These are phyloP conservation scores for Aspergillus ochraceoroseus DNA, from an alignment of 2,329 filamentous ascomycete species.

Conservation along the genomic window DNA sequence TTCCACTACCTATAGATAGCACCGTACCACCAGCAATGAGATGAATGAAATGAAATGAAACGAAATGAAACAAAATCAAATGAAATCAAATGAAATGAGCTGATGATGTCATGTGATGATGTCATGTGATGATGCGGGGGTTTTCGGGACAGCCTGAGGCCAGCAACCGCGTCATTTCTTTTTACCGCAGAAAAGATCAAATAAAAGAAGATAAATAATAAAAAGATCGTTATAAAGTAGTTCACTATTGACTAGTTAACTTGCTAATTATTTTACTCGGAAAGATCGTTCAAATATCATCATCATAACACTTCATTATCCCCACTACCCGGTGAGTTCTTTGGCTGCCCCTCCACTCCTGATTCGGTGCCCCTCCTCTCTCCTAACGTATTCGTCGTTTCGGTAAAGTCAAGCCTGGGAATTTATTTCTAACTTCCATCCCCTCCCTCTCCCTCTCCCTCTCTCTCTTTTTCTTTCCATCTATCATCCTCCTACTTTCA, in stretches of 20 bases:
- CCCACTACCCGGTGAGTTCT: slow-evolving; percentile 39
- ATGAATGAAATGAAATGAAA: too few relatives aligned
- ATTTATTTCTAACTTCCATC: slow-evolving; percentile 13
- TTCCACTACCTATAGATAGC: too few relatives aligned
- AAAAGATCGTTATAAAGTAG: too few relatives aligned
- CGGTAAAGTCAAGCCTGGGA: slow-evolving; percentile 23
- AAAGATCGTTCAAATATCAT: too few relatives aligned
- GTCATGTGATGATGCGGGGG: slow-evolving; percentile 27
- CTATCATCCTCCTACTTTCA: slow-evolving; percentile 11
- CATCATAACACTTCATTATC: too few relatives aligned
- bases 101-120: slow-evolving; percentile 23
- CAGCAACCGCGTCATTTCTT: slow-evolving; percentile 19
- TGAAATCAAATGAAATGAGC: slow-evolving; percentile 5
- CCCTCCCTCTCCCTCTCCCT: background rate
- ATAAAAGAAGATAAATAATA: too few relatives aligned
- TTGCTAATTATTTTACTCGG: too few relatives aligned
- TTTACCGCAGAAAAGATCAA: background rate
- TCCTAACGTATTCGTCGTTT: slow-evolving; percentile 25
- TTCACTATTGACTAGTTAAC: too few relatives aligned
- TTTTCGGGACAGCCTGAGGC: slow-evolving; percentile 24
- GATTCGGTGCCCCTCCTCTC: slow-evolving; percentile 13
- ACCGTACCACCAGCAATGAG: too few relatives aligned
- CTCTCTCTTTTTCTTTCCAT: slow-evolving; percentile 8
- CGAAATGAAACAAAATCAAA: too few relatives aligned
- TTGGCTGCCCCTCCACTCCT: slow-evolving; percentile 22